phyloP scores from a whole-genome alignment of 257 asterid species.

The Avicennia marina region DNA sequence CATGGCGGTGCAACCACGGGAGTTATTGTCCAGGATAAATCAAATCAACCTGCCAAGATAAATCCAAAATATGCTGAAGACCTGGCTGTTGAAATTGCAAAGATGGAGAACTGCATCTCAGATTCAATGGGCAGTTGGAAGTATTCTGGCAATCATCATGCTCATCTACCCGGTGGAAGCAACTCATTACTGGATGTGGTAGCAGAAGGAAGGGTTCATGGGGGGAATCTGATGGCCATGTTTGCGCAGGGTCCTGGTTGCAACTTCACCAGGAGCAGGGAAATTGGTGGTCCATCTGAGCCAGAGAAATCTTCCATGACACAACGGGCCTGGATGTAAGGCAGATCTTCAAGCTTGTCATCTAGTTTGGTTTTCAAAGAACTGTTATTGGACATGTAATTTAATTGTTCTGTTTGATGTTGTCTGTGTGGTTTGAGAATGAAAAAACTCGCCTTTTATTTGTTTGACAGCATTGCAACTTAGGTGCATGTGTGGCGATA shows the following conservation, averaged over 20 bases:
- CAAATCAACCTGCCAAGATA: conserved; percentile 24
- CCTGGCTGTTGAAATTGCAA: conserved; percentile 25
- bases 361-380: conserved; percentile 3
- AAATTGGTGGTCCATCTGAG: conserved; percentile 33
- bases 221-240: conserved; percentile 78
- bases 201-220: conserved; percentile 96
- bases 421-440: conserved; percentile 21
- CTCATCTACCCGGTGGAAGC: conserved; percentile 26
- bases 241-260: conserved; percentile 34
- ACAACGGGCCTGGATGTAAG: conserved; percentile 54
- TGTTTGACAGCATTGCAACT: conserved; percentile 22
- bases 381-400: conserved; percentile 12
- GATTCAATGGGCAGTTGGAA: conserved; percentile 31
- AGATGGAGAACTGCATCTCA: conserved; percentile 24
- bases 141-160: conserved; percentile 21
- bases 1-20: conserved; percentile 79
- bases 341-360: conserved; percentile 16
- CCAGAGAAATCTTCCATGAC: conserved; percentile 35
- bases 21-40: conserved; percentile 34
- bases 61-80: conserved; percentile 35
- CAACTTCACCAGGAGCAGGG: conserved; percentile 26
- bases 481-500: conserved; percentile 34
- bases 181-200: conserved; percentile 29
- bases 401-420: conserved; percentile 14
- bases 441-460: conserved; percentile 10